These are phyloP conservation scores for Ophiostoma himal-ulmi DNA, from an alignment of 2,329 filamentous ascomycete genomes.

Conservation along the genomic window DNA sequence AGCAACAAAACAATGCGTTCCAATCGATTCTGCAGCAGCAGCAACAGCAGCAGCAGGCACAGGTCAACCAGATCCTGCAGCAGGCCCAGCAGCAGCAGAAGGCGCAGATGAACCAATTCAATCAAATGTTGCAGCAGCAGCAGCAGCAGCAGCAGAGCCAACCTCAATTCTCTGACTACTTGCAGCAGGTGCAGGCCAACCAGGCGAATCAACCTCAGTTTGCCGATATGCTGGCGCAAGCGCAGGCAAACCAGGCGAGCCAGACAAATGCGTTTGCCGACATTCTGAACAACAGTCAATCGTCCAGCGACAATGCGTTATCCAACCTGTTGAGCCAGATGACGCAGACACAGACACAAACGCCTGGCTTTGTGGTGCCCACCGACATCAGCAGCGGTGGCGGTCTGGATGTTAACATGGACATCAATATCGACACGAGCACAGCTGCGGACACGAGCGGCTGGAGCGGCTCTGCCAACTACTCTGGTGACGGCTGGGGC, in stretches of 20 bases:
- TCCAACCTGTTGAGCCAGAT: not conserved
- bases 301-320: not conserved
- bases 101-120: not conserved
- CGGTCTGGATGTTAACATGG: not conserved
- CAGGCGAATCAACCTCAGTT: conserved; percentile 3
- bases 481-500: conserved; percentile 26
- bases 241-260: not conserved
- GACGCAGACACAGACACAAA: not conserved
- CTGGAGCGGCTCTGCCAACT: conserved; percentile 21
- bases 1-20: conserved; percentile 11
- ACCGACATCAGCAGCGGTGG: not conserved
- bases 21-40: conserved; percentile 3
- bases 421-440: conserved; percentile 11
- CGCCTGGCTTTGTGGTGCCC: not conserved
- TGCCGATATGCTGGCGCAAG: not conserved
- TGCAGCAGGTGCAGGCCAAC: not conserved
- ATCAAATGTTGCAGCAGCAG: not conserved
- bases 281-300: not conserved
- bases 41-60: conserved; percentile 13
- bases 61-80: conserved; percentile 14
- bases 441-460: conserved; percentile 15
- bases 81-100: conserved; percentile 12
- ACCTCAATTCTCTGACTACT: not conserved
- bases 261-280: not conserved
- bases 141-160: not conserved